Percentiles rank a stretch among this genome's conserved stretches.
Conservation (phyloP, 2,329 filamentous ascomycete genomes). For the Myriosclerotinia duriaeana region DNA sequence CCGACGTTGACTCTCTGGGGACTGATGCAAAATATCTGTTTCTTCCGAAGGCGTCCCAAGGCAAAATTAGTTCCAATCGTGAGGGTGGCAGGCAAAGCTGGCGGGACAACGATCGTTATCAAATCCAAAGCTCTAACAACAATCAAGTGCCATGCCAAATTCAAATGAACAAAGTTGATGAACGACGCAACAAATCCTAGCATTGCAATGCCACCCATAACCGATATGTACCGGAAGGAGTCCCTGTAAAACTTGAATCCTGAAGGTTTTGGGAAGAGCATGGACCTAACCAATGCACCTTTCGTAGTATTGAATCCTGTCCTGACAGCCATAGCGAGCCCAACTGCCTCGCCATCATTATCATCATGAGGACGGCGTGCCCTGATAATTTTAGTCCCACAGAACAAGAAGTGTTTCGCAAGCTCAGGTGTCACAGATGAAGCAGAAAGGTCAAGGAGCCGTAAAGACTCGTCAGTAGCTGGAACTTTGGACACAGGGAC, state of each 20-base stretch:
- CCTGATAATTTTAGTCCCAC: slow-evolving; percentile 91
- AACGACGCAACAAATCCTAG: slow-evolving; percentile 89
- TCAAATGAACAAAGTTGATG: slow-evolving; percentile 85
- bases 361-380: slow-evolving; percentile 85
- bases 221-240: slow-evolving; percentile 95
- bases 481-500: slow-evolving; percentile 94
- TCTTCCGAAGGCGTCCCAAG: slow-evolving; percentile 77
- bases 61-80: slow-evolving; percentile 98
- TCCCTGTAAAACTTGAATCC: slow-evolving; percentile 99
- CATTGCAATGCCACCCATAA: slow-evolving; percentile 85
- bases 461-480: slow-evolving; percentile 76
- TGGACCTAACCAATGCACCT: slow-evolving; percentile 89
- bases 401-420: slow-evolving; percentile 88
- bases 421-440: slow-evolving; percentile 80
- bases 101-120: slow-evolving; percentile 96
- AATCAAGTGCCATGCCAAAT: slow-evolving; percentile 84
- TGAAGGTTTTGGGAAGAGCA: slow-evolving; percentile 97
- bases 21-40: slow-evolving; percentile 96
- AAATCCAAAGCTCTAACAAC: slow-evolving; percentile 88
- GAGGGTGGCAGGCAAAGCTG: slow-evolving; percentile 87
- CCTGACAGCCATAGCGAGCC: slow-evolving; percentile 85
- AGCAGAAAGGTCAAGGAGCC: slow-evolving; percentile 72
- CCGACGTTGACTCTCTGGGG: slow-evolving; percentile 96
- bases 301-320: slow-evolving; percentile 99
- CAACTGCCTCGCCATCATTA: slow-evolving; percentile 82